Base-by-base conservation (phyloP, 2,329 filamentous ascomycete genomes). In the Xylaria sp. region DNA sequence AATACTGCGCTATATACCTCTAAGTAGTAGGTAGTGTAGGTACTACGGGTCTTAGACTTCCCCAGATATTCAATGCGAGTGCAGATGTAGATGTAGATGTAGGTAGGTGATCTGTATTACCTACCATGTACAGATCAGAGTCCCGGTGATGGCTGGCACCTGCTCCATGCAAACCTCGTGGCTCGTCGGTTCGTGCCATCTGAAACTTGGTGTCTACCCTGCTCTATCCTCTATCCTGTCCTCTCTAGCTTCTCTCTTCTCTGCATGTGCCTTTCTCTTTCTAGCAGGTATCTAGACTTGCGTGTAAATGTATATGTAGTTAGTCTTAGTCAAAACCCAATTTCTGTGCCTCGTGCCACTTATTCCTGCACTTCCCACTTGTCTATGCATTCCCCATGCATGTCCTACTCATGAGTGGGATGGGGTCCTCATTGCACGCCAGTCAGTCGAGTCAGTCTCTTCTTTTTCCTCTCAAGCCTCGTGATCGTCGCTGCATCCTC, bases 401-500 rank as follows among this genome's bases (percentile, higher is more conserved):
- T 53, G 24, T 48, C 60, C 8, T 12, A 50, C n/a, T 47, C 19
- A 8, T 24, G 42, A 45, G 30, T 59, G 27, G 53, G 42, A 39
- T 59, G 27, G 53, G 42, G n/a, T 55, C 6, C 47, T 50, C 12
- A 32, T 53, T 51, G 55, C 36, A 27, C 27, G 47, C 24, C 19
- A 30, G 6, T 32, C 12, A 27, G 12, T 45, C 24, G 17, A 30
- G 6, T 32, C 12, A 27, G 12, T 45, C 21, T 56, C 48, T 48
- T 24, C 24, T 48, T 51, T 58, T 32, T 47, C 32, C 56, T 24
- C 21, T 27, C 39, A 30, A 59, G 65, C 36, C 57, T 69, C 48
- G 66, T 63, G 66, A 67, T 69, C 65, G 55, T 66, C 69, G 56
- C 51, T 57, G 51, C 50, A 65, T 50, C 34, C 12, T 54, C 45